Conservation (phyloP, 805 yeast species). For the Yarrowia keelungensis region DNA sequence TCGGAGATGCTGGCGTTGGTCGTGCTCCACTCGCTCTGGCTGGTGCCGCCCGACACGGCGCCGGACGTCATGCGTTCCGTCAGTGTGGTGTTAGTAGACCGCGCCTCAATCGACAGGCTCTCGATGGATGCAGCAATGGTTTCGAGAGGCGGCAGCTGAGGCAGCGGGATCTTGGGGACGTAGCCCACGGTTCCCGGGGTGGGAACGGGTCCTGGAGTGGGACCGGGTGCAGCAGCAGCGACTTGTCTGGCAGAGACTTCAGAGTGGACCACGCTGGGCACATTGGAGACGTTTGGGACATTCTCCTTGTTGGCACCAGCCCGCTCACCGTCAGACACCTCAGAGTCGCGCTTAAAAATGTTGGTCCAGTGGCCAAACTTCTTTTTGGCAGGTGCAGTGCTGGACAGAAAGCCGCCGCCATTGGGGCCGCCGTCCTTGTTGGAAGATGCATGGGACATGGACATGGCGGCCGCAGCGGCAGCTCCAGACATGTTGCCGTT, state of each 20-base stretch:
- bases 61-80: constrained; percentile 19
- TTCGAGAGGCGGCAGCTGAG: constrained; percentile 26
- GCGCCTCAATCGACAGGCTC: constrained; percentile 9
- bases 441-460: constrained; percentile 1
- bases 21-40: constrained; percentile 19
- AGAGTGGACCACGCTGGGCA: no score
- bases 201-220: no score
- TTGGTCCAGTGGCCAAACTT: constrained; percentile 36
- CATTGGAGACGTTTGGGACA: background rate
- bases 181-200: background rate
- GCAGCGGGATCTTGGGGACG: constrained; percentile 29
- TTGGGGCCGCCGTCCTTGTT: background rate
- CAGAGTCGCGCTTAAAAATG: constrained; percentile 21
- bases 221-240: no score
- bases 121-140: constrained; percentile 23
- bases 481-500: background rate
- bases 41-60: constrained; percentile 3
- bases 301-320: constrained; percentile 19
- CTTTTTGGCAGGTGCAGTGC: constrained; percentile 12
- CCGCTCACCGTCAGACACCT: background rate
- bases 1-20: constrained; percentile 9
- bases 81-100: constrained; percentile 2
- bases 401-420: background rate
- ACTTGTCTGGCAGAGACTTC: no score
- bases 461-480: constrained; percentile 4